Conservation (phyloP, 148 eudicot genomes). For the Pharnaceum exiguum region DNA sequence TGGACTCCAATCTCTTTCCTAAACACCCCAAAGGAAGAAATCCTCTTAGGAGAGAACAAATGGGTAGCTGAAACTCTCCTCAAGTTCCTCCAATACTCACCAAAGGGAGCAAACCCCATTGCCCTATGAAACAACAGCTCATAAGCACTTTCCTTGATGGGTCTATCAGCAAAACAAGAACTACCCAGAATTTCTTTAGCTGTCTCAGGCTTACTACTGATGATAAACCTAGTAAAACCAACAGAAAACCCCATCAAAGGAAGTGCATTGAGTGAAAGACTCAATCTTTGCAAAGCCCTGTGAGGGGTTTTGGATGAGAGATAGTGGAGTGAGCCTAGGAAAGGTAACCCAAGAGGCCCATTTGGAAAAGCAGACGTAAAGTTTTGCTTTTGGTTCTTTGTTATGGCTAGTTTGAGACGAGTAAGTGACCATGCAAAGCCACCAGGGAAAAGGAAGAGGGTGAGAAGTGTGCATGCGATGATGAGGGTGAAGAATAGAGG, state of each 20-base stretch:
- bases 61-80: slow-evolving; percentile 66
- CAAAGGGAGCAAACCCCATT: slow-evolving; percentile 92
- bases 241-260: slow-evolving; percentile 74
- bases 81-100: slow-evolving; percentile 79
- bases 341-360: slow-evolving; percentile 69
- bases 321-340: slow-evolving; percentile 39
- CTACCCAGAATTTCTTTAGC: slow-evolving; percentile 67
- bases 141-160: slow-evolving; percentile 82
- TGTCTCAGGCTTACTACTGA: slow-evolving; percentile 61
- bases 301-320: slow-evolving; percentile 50
- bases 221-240: slow-evolving; percentile 68
- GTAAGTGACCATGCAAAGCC: slow-evolving; percentile 82
- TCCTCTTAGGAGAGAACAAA: slow-evolving; percentile 53
- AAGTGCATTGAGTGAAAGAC: slow-evolving; percentile 19
- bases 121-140: slow-evolving; percentile 76
- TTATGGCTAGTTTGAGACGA: background rate
- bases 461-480: slow-evolving; percentile 26
- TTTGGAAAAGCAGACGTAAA: slow-evolving; percentile 43
- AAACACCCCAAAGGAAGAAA: slow-evolving; percentile 31
- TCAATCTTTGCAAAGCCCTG: slow-evolving; percentile 32
- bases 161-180: slow-evolving; percentile 74
- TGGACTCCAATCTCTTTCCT: slow-evolving; percentile 36
- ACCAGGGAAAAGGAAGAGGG: slow-evolving; percentile 57
- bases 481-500: slow-evolving; percentile 20
- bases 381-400: background rate